These are phyloP conservation scores for Cercospora sp. DNA, from an alignment of 2,329 filamentous ascomycete genomes.

Conservation along the genomic window DNA sequence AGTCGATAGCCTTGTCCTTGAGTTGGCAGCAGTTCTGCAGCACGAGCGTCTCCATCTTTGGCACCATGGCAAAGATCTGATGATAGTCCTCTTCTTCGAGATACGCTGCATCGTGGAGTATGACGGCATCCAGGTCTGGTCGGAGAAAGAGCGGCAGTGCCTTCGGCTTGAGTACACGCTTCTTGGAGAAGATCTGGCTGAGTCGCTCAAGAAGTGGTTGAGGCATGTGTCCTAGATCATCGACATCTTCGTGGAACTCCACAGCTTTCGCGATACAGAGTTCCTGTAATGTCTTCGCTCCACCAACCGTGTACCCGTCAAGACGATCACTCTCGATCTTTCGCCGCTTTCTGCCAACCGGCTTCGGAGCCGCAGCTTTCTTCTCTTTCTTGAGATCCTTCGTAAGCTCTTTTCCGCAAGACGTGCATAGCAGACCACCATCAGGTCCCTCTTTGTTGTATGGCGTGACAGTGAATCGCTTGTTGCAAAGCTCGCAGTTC, in stretches of 20 bases:
- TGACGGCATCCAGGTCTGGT: constrained; percentile 56
- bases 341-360: constrained; percentile 63
- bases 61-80: constrained; percentile 74
- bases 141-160: constrained; percentile 53
- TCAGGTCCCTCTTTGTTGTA: constrained; percentile 80
- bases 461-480: constrained; percentile 88
- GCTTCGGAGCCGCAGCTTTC: constrained; percentile 59
- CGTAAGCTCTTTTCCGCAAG: constrained; percentile 73
- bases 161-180: constrained; percentile 57
- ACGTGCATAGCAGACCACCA: constrained; percentile 81
- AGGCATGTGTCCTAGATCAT: constrained; percentile 65
- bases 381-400: constrained; percentile 64
- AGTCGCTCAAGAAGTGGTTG: constrained; percentile 57
- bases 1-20: constrained; percentile 80
- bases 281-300: constrained; percentile 68
- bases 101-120: constrained; percentile 64
- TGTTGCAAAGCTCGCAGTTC: constrained; percentile 81
- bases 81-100: constrained; percentile 75
- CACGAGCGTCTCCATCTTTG: constrained; percentile 68
- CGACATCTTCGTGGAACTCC: constrained; percentile 62
- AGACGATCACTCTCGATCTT: constrained; percentile 81
- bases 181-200: constrained; percentile 64
- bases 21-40: constrained; percentile 86
- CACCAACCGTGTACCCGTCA: constrained; percentile 67
- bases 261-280: constrained; percentile 65